Percentiles rank a stretch among this genome's conserved stretches.
phyloP scores from a whole-genome alignment of 352 stramenopile genomes.

The Globisporangium canariense region DNA sequence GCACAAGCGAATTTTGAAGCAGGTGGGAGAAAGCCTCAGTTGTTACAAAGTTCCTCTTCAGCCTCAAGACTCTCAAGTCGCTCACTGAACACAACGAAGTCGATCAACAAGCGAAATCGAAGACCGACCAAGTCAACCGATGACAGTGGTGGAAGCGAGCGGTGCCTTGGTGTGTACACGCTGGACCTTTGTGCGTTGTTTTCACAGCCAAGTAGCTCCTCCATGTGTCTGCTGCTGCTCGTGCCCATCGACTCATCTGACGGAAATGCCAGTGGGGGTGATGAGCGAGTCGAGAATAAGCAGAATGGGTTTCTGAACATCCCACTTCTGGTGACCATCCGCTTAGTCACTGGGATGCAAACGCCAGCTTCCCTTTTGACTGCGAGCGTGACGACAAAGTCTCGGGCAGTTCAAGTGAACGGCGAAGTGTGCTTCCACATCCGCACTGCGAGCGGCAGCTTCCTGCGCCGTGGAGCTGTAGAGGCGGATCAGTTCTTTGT shows the following conservation, averaged over 20 bases:
- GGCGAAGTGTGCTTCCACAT: slow-evolving; percentile 12
- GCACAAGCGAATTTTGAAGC: background rate
- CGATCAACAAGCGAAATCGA: background rate
- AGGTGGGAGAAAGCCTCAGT: background rate
- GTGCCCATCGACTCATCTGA: background rate
- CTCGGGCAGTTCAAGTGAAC: background rate
- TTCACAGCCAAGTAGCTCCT: background rate
- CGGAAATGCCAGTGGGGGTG: background rate
- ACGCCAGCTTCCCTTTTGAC: too few species aligned
- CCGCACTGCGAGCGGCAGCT: background rate
- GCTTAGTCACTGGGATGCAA: background rate
- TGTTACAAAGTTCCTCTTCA: background rate
- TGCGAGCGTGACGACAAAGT: background rate
- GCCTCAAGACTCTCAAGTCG: background rate
- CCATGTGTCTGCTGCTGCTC: slow-evolving; percentile 6
- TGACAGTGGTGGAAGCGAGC: background rate
- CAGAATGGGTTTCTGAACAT: background rate
- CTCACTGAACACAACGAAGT: background rate
- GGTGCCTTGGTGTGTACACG: background rate
- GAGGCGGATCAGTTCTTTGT: slow-evolving; percentile 2
- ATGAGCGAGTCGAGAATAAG: background rate
- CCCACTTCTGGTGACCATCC: slow-evolving; percentile 10
- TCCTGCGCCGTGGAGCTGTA: background rate
- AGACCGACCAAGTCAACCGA: background rate
- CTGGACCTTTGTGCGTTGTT: slow-evolving; percentile 13